Conservation (phyloP, 73 alveolate species). For the Tetrahymena elliotti region DNA sequence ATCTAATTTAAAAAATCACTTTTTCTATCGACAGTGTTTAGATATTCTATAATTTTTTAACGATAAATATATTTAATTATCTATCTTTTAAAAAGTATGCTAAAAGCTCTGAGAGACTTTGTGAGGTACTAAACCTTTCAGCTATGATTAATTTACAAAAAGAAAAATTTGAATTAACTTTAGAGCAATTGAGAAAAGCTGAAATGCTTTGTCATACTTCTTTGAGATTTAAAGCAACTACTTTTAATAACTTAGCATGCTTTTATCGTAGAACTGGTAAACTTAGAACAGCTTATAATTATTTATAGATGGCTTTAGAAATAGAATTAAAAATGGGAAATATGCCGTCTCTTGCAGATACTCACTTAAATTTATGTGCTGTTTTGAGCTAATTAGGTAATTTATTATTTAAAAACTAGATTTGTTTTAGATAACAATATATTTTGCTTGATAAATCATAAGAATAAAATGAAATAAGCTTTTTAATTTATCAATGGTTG, state of each 20-base stretch:
- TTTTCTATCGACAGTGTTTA: too few species aligned
- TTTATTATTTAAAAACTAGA: neutral
- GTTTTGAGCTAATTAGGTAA: conserved; percentile 55
- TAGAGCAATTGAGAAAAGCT: conserved; percentile 74
- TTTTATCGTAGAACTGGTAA: conserved; percentile 71
- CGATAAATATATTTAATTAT: neutral
- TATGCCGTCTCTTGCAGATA: conserved; percentile 55
- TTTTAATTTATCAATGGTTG: neutral
- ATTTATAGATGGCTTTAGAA: conserved; percentile 63
- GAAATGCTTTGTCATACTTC: conserved; percentile 57
- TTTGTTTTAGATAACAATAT: too few species aligned
- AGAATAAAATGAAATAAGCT: neutral
- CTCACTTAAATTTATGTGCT: conserved; percentile 83
- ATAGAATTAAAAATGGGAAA: conserved; percentile 38
- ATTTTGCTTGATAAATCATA: too few species aligned
- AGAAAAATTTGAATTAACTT: conserved; percentile 73
- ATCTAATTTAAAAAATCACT: neutral
- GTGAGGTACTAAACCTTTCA: conserved; percentile 71
- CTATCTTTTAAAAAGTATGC: conserved; percentile 40
- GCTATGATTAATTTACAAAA: conserved; percentile 74
- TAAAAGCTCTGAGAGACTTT: conserved; percentile 48
- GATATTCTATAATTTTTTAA: too few species aligned
- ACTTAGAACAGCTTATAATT: conserved; percentile 60
- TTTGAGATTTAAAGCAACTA: conserved; percentile 61
- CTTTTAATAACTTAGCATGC: conserved; percentile 79